phyloP scores from a whole-genome alignment of 345 rosid genomes.

The Rhizophora mangle region DNA sequence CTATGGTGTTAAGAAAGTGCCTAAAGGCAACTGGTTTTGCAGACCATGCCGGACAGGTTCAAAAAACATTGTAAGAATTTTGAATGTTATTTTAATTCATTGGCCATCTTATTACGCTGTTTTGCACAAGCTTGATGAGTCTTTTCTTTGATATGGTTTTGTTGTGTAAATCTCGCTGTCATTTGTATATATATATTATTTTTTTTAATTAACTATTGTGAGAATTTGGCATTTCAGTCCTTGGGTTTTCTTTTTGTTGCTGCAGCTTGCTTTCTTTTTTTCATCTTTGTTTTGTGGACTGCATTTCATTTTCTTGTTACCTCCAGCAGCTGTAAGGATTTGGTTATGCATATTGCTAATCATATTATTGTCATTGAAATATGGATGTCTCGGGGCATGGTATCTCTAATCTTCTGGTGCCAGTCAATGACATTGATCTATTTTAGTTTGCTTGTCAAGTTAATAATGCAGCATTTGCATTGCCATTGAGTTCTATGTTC shows the following conservation, averaged over 20 bases:
- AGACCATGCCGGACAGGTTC: slow-evolving; percentile 44
- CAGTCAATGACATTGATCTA: background rate
- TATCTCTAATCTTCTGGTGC: background rate
- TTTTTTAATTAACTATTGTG: background rate
- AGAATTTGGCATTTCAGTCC: background rate
- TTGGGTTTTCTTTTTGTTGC: background rate
- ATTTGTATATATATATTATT: background rate
- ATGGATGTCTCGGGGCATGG: background rate
- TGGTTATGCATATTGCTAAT: no score
- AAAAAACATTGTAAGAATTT: slow-evolving; percentile 37
- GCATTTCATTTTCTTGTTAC: background rate
- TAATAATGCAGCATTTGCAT: background rate
- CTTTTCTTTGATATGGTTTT: background rate
- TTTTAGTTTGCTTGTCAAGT: background rate
- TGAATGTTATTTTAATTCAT: background rate
- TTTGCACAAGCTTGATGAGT: background rate
- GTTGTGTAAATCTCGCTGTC: no score
- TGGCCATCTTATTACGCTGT: background rate
- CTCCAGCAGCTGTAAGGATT: background rate
- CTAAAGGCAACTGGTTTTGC: slow-evolving; percentile 47
- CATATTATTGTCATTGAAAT: background rate
- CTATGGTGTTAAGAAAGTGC: slow-evolving; percentile 46
- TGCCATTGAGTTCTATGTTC: background rate
- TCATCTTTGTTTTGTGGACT: background rate
- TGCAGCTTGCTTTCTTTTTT: background rate